Evolutionary conservation across 2,329 filamentous ascomycete genomes (phyloP).

Genomic region (Colletotrichum cereale): DNA sequence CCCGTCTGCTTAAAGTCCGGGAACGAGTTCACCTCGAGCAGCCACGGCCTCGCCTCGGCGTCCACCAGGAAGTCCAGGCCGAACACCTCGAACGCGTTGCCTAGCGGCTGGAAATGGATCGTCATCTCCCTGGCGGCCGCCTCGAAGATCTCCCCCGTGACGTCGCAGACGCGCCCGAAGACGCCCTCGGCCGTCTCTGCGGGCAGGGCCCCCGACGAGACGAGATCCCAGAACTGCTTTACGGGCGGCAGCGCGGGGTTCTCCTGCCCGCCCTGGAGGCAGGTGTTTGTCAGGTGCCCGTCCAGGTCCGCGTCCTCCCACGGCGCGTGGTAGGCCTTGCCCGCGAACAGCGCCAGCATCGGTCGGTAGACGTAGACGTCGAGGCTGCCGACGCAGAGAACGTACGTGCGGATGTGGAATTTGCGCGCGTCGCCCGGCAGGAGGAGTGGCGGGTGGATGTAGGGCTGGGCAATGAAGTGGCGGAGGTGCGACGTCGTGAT

Average conservation of each 20-base stretch:
- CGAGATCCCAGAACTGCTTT: conserved; percentile 79
- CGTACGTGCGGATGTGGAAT: conserved; percentile 95
- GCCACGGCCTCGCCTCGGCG: conserved; percentile 71
- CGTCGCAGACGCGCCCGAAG: conserved; percentile 78
- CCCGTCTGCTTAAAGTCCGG: conserved; percentile 97
- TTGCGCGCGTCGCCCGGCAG: conserved; percentile 78
- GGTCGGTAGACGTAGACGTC: conserved; percentile 87
- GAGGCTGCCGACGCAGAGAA: conserved; percentile 83
- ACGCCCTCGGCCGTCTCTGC: conserved; percentile 68
- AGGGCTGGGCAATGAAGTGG: conserved; percentile 96
- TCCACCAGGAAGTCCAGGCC: conserved; percentile 93
- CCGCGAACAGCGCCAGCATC: conserved; percentile 95
- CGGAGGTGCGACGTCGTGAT: conserved; percentile 92
- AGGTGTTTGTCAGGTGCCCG: conserved; percentile 94
- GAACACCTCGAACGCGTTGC: conserved; percentile 92
- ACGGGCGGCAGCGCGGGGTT: conserved; percentile 70
- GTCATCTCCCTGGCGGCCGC: conserved; percentile 87
- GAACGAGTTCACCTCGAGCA: conserved; percentile 95
- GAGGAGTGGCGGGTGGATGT: conserved; percentile 89
- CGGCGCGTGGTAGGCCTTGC: conserved; percentile 77
- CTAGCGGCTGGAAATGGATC: conserved; percentile 90
- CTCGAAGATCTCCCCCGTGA: conserved; percentile 85
- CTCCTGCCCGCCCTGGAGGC: conserved; percentile 76
- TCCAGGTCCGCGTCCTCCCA: conserved; percentile 68
- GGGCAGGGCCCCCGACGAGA: conserved; percentile 43